Conservation (phyloP, 2,329 filamentous ascomycete species). For the Nothophoma quercina region DNA sequence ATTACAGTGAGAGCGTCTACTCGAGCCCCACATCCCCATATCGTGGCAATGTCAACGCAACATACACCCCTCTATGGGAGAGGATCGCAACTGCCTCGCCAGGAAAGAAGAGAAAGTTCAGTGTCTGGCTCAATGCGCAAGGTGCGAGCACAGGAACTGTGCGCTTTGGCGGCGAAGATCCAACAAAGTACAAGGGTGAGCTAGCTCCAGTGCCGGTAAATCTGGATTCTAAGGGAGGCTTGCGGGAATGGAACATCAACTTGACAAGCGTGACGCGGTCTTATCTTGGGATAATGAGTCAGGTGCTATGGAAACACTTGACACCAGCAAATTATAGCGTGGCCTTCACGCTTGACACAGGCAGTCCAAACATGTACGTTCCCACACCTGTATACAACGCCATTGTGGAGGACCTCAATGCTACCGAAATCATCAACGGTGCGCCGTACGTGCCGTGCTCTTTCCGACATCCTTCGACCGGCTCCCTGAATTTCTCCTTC, state of each 20-base stretch:
- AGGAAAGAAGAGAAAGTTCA: background rate
- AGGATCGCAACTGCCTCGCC: background rate
- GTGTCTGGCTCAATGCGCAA: constrained; percentile 5
- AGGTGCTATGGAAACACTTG: background rate
- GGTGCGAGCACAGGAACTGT: background rate
- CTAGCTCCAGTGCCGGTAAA: background rate
- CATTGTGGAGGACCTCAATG: constrained; percentile 15
- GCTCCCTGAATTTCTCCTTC: background rate
- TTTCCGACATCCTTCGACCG: constrained; percentile 5
- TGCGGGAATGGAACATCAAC: constrained; percentile 1
- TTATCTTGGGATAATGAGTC: background rate
- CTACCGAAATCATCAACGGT: constrained; percentile 8
- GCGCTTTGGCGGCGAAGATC: background rate
- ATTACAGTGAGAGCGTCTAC: constrained; percentile 1
- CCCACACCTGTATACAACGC: constrained; percentile 17
- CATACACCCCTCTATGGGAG: constrained; percentile 1
- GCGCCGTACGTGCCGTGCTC: constrained; percentile 21
- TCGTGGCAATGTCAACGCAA: background rate
- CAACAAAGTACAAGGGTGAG: background rate
- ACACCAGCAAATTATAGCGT: background rate
- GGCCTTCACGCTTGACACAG: constrained; percentile 18
- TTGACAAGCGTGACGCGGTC: background rate
- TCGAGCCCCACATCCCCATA: background rate
- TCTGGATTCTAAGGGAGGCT: background rate
- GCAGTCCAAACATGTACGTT: constrained; percentile 27